phyloP scores from a whole-genome alignment of 305 asterid genomes.

The Petunia hybrid region DNA sequence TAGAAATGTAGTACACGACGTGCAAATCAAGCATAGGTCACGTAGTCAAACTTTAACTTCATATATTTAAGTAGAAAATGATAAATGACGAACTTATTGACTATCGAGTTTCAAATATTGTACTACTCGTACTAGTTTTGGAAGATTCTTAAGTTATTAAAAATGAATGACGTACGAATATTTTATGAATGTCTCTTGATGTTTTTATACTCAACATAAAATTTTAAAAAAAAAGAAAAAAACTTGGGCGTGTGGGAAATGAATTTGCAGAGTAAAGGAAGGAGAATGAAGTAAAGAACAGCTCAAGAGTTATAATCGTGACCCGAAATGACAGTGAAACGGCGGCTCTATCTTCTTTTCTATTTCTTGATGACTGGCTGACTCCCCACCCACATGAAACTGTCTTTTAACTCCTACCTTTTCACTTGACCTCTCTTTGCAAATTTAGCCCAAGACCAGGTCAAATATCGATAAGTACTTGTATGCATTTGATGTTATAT shows the following conservation, averaged over 20 bases:
- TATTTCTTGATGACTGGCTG: not conserved
- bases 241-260: slow-evolving; percentile 11
- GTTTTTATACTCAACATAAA: too few species aligned
- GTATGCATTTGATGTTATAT: too few species aligned
- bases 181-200: too few species aligned
- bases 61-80: too few species aligned
- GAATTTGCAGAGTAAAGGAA: slow-evolving; percentile 28
- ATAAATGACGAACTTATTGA: too few species aligned
- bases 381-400: not conserved
- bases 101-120: too few species aligned
- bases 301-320: slow-evolving; percentile 5
- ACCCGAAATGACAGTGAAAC: slow-evolving; percentile 30
- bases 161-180: too few species aligned
- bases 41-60: too few species aligned
- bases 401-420: not conserved
- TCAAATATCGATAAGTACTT: not conserved
- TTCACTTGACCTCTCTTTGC: not conserved
- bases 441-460: not conserved
- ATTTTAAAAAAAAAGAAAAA: not conserved
- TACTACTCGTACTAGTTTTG: too few species aligned
- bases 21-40: too few species aligned
- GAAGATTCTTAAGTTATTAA: too few species aligned
- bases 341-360: not conserved
- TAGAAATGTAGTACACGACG: too few species aligned
- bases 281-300: slow-evolving; percentile 16